Evolutionary conservation across 2,329 filamentous ascomycete genomes (phyloP), one percentile per base, ranked within the genome.

Genomic region (Colletotrichum gloeosporioides): DNA sequence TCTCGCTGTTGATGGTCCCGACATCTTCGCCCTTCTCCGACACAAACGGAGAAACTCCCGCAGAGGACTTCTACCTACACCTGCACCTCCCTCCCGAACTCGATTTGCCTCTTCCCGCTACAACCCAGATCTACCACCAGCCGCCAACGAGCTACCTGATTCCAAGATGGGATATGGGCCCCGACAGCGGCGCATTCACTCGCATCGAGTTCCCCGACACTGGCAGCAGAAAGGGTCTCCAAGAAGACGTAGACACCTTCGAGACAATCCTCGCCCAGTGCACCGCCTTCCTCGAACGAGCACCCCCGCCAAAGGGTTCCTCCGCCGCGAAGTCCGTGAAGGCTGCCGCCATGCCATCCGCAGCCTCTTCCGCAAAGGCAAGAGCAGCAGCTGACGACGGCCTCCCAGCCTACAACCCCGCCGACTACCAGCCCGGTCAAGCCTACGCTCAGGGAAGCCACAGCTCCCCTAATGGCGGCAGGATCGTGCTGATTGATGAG

Each of bases 231-330:
- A 89, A 91, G 39, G 93, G 95, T 31, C 91, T 95, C 2, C 96
- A 98, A 84, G 96, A 99, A 83, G 96, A 98, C 83, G 90, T 98
- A 57, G 96, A 98, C 83, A 99, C 96, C 1, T 99, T 98, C 82
- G 96, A 99, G 88, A 98, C 96, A 4, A 99, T 99, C 78, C 90
- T 99, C 67, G 96, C 96, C n/a, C 96, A 99, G 86, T 99, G 96
- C 85, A 99, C 96, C 3, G 95, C 96, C 3, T 99, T 99, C 84
- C 91, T 98, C 6, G 96, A 99, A 85, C 92, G 96, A 61, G 93
- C 95, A 12, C 89, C 93, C 55, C 92, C 95, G 8, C 93, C 91
- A 12, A 87, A 85, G 78, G 77, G 82, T 32, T 79, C 63, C 16
- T 73, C 70, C 64, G 53, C 36, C n/a, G 44, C 69, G 18, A 76